These are phyloP conservation scores for Dothidotthia symphoricarpi DNA, from an alignment of 2,329 filamentous ascomycete species.

Conservation along the genomic window DNA sequence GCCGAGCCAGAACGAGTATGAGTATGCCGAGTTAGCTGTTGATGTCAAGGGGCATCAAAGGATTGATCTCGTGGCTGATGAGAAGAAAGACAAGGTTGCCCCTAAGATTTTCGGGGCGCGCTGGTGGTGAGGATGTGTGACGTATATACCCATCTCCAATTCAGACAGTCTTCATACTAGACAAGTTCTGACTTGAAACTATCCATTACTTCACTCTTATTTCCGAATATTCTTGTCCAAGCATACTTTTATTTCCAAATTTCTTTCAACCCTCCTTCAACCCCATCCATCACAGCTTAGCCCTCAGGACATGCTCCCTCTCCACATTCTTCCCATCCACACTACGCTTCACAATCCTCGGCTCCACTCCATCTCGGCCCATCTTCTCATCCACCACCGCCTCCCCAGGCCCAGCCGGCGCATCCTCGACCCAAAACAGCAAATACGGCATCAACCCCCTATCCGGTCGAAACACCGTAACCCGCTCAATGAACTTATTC, in stretches of 20 bases:
- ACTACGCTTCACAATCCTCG: conserved; percentile 1
- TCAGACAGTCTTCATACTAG: too few relatives aligned
- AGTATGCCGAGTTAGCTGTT: conserved; percentile 77
- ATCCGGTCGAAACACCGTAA: conserved; percentile 11
- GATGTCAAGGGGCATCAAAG: conserved; percentile 68
- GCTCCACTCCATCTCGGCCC: too few relatives aligned
- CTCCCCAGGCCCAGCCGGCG: conserved; percentile 2
- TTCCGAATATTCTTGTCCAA: too few relatives aligned
- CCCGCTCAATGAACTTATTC: conserved; percentile 9
- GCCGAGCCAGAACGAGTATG: conserved; percentile 63
- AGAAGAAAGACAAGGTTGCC: conserved; percentile 28
- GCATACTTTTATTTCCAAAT: too few relatives aligned
- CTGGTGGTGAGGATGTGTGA: conserved; percentile 40
- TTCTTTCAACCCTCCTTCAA: too few relatives aligned
- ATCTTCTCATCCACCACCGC: too few relatives aligned
- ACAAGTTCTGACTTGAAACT: too few relatives aligned
- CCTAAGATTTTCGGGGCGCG: conserved; percentile 40
- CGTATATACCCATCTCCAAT: too few relatives aligned
- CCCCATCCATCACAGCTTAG: conserved; percentile 2
- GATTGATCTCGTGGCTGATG: conserved; percentile 40
- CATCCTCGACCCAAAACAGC: conserved; percentile 12
- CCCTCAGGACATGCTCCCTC: conserved; percentile 1
- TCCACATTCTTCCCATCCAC: conserved; percentile 1
- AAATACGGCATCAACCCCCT: conserved; percentile 8
- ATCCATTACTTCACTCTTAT: too few relatives aligned